Evolutionary conservation across 495 filamentous ascomycete genomes (phyloP), one percentile per base, ranked within the genome.

Genomic region (Acidomyces sp.): DNA sequence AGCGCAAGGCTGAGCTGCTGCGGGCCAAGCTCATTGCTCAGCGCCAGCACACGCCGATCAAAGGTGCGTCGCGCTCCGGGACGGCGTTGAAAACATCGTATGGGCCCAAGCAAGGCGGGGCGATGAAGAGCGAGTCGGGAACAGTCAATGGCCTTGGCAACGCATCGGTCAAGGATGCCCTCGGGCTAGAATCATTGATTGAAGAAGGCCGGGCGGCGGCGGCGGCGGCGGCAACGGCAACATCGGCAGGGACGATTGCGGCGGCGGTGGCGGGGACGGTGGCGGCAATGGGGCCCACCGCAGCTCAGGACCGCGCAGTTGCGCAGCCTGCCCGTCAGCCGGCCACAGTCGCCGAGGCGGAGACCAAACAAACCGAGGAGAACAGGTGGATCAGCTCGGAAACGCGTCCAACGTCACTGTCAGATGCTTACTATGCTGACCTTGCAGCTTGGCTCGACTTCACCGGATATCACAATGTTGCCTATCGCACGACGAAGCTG

Each of bases 391-490:
- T 6, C n/a, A n/a, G n/a, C n/a, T n/a, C n/a, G n/a, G 17, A 5
- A 4, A 6, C 27, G n/a, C 4, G 11, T 13, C n/a, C 46, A 10
- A 24, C 27, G 12, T 23, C 17, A 4, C 16, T 51, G 18, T 32
- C 28, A 21, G 48, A 50, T 24, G 21, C 46, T 10, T 51, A 56
- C 39, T 56, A 51, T 30, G 41, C 53, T 26, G 74, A 78, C 44
- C 51, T 80, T 15, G 55, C 62, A 34, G 71, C 77, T 37, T 80
- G 74, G 71, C 64, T 80, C 22, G 64, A 70, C 22, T 55, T 75
- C 32, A 80, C 75, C 15, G 64, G 68, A 21, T 80, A 70, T 52
- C 62, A 74, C 43, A 63, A 80, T 41, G 49, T 57, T 6, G 52
- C 63, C 19, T 62, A 65, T 39, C 67, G 74, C 32, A 54, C 52